A percentile compares a stretch with the other conserved stretches of the same genome.
Conservation (phyloP, 2,329 filamentous ascomycete species). For the Pseudogymnoascus sp. region DNA sequence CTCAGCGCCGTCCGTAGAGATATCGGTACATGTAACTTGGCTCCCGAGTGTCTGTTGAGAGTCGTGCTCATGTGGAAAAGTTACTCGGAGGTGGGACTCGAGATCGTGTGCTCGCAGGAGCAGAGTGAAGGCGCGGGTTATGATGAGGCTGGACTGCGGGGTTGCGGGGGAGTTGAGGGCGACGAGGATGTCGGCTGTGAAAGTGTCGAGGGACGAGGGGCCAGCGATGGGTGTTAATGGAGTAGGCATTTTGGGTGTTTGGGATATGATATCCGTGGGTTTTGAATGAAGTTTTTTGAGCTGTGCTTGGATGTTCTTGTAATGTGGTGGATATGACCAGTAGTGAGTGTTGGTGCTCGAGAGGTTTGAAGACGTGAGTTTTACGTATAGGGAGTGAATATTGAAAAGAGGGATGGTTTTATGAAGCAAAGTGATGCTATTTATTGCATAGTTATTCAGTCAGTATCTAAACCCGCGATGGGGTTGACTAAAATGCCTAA, state of each 20-base stretch:
- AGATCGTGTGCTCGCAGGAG: background rate
- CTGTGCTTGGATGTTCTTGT: background rate
- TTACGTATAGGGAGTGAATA: background rate
- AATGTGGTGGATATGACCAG: background rate
- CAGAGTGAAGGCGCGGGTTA: background rate
- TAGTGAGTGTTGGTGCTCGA: background rate
- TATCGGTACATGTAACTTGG: background rate
- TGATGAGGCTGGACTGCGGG: background rate
- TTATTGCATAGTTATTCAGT: background rate
- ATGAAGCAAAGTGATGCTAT: background rate
- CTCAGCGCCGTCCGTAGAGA: background rate
- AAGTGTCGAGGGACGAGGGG: background rate
- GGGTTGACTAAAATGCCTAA: background rate
- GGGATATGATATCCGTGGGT: background rate
- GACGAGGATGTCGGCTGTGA: background rate
- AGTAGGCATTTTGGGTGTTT: background rate
- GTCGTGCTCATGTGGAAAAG: background rate
- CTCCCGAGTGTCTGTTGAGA: background rate
- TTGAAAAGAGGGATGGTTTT: background rate
- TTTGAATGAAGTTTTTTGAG: background rate
- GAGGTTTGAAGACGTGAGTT: background rate
- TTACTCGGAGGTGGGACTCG: background rate
- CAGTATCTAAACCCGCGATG: background rate
- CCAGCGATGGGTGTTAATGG: background rate
- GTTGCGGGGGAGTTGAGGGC: background rate